Evolutionary conservation across 129 eudicot species (phyloP), one percentile per base, ranked within the genome.

Genomic region (Tagetes erecta): DNA sequence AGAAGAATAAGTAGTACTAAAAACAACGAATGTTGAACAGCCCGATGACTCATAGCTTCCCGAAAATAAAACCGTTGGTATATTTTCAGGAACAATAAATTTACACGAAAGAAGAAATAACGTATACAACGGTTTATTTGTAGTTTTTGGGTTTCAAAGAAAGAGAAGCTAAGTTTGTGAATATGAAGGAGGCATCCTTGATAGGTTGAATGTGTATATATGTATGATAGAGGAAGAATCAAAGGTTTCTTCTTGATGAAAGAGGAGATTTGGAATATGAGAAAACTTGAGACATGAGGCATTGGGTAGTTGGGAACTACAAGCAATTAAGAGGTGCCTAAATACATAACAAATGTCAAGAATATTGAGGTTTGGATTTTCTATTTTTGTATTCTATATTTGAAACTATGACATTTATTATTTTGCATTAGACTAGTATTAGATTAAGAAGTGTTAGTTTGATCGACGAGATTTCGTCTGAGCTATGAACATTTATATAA

Each of bases 201-300:
- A 64, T 77, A 65, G 67, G 79, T 74, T 80, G 82, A 74, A 69
- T 67, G 55, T 59, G 76, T 83, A 57, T 83, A 57, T 72, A 82
- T 81, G 85, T 64, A 70, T 76, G 14, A 56, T 55, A 46, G 85
- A 76, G 56, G 87, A 83, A 84, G 96, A 90, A 90, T 85, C 88
- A 85, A 82, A 90, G 91, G 85, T 88, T 90, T 90, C 91, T 89
- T 88, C 85, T 64, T 80, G 86, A 66, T 76, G 88, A 82, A 83
- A 77, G 83, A 73, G 75, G 72, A 73, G 70, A 83, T 20, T 20
- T 80, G 83, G 97, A 90, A 90, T 87, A 84, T 83, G 72, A 88
- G 98, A 79, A 86, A 85, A 94, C 98, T 94, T 94, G 84, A 81
- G 85, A 66, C 50, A 83, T 65, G 96, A 88, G 98, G 91, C 80